These are phyloP conservation scores for Xerocomellus chrysenteron DNA, from an alignment of 768 basidiomycete genomes.

Conservation along the genomic window DNA sequence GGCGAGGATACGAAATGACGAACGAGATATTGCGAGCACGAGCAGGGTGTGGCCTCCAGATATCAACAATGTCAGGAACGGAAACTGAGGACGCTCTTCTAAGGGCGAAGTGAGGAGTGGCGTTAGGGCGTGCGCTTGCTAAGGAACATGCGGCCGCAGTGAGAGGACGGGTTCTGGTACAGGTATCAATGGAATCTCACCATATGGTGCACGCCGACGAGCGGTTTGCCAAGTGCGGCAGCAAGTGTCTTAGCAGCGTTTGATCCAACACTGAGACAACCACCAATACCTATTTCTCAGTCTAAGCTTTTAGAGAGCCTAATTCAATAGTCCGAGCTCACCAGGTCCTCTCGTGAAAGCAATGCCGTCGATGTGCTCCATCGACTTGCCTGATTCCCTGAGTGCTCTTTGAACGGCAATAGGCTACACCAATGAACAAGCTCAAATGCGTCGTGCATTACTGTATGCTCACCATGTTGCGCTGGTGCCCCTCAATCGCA, in stretches of 20 bases:
- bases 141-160: too few species aligned
- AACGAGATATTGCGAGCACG: constrained; percentile 62
- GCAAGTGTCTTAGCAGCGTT: constrained; percentile 87
- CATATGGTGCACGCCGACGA: constrained; percentile 26
- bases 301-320: background rate
- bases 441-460: background rate
- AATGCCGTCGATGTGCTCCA: constrained; percentile 75
- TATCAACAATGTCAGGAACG: constrained; percentile 84
- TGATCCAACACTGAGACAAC: constrained; percentile 75
- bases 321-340: constrained; percentile 23
- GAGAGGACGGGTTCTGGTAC: too few species aligned
- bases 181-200: too few species aligned
- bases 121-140: constrained; percentile 95
- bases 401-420: constrained; percentile 68
- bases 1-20: constrained; percentile 54
- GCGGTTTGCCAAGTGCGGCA: constrained; percentile 69
- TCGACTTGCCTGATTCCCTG: constrained; percentile 54
- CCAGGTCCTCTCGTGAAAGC: constrained; percentile 91
- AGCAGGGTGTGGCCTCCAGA: constrained; percentile 92
- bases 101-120: constrained; percentile 61
- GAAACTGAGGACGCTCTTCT: constrained; percentile 55
- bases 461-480: constrained; percentile 57
- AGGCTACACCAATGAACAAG: constrained; percentile 50
- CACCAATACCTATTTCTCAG: constrained; percentile 58
- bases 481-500: constrained; percentile 79